These are phyloP conservation scores for Dispira simplex DNA, from an alignment of 192 early-diverging fungal species.

Conservation along the genomic window DNA sequence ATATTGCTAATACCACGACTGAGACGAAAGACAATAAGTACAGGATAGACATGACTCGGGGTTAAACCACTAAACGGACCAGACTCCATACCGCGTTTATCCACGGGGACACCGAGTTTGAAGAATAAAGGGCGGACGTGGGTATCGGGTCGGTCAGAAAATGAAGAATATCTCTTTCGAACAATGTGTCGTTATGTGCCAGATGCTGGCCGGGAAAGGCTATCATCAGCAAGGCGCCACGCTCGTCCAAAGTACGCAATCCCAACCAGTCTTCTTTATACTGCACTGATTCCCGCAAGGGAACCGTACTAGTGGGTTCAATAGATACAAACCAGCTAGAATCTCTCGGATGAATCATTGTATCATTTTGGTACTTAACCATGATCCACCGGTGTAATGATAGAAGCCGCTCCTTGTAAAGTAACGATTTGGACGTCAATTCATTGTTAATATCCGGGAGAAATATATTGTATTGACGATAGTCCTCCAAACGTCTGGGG, in stretches of 20 bases:
- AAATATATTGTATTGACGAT: slow-evolving; percentile 65
- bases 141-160: not conserved
- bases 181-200: not conserved
- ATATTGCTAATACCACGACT: too few relatives aligned
- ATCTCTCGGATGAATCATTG: not conserved
- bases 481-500: slow-evolving; percentile 40
- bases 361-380: slow-evolving; percentile 1
- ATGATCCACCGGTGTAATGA: not conserved
- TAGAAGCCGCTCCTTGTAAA: not conserved
- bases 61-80: too few relatives aligned
- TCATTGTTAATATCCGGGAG: slow-evolving; percentile 86
- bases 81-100: too few relatives aligned
- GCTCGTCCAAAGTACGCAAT: slow-evolving; percentile 9
- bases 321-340: not conserved
- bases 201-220: slow-evolving; percentile 1
- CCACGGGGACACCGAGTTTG: too few relatives aligned
- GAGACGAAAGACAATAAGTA: too few relatives aligned
- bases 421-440: not conserved
- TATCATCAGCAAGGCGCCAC: not conserved
- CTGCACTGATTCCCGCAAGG: not conserved
- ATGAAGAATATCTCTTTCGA: not conserved
- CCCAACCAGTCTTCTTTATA: not conserved
- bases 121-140: too few relatives aligned
- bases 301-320: not conserved
- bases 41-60: too few relatives aligned